Percentiles rank a stretch among this genome's conserved stretches.
Evolutionary conservation across 2,329 filamentous ascomycete genomes (phyloP).

Genomic region (Ceratocystis colombiana): DNA sequence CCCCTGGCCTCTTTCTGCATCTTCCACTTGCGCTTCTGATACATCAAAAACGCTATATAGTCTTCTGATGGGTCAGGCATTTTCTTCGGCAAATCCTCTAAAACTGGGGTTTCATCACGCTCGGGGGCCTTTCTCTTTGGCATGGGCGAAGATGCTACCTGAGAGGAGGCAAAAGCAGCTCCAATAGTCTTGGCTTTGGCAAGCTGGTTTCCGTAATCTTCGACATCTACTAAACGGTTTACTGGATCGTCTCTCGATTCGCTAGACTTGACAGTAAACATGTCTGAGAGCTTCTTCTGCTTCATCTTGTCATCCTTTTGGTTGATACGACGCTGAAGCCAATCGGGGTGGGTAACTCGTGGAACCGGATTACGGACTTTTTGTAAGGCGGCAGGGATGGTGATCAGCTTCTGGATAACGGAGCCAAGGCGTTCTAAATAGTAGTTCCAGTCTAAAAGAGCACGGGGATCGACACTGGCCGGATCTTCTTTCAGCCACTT

Average conservation of each 20-base stretch:
- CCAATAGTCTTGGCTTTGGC: constrained; percentile 53
- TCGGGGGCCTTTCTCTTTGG: constrained; percentile 69
- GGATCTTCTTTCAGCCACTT: constrained; percentile 97
- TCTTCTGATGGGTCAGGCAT: constrained; percentile 74
- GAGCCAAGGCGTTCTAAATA: constrained; percentile 92
- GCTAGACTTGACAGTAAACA: constrained; percentile 58
- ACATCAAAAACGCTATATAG: constrained; percentile 77
- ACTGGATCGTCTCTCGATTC: constrained; percentile 61
- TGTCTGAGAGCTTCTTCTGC: constrained; percentile 95
- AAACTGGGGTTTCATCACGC: constrained; percentile 37
- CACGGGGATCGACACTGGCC: constrained; percentile 77
- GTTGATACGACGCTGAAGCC: constrained; percentile 87
- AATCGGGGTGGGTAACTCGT: constrained; percentile 86
- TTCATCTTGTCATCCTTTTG: constrained; percentile 96
- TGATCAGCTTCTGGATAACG: constrained; percentile 97
- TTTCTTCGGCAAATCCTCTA: constrained; percentile 61
- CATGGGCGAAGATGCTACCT: constrained; percentile 35
- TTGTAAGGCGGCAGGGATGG: constrained; percentile 91
- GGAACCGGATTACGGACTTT: constrained; percentile 93
- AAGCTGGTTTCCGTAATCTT: constrained; percentile 62
- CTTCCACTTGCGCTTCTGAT: constrained; percentile 99
- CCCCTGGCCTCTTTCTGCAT: constrained; percentile 84
- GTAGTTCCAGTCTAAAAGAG: constrained; percentile 91
- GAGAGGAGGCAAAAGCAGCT: constrained; percentile 47
- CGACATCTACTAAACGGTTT: constrained; percentile 59